Evolutionary conservation across 2,329 filamentous ascomycete species (phyloP).

Genomic region (Mollisiaceae sp.): DNA sequence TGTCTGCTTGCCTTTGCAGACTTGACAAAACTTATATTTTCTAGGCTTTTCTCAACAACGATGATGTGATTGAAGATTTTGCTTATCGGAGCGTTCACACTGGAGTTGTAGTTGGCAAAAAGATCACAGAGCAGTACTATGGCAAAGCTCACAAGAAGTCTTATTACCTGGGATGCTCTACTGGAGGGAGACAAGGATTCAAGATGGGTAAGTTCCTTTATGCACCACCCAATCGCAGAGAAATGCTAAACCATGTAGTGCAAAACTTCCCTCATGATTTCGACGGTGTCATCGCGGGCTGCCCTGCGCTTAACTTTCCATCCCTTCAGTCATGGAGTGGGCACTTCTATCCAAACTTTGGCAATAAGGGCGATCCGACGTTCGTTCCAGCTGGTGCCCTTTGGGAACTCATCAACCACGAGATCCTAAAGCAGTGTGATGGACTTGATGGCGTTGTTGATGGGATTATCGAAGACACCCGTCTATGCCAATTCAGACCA

Average conservation of each 20-base stretch:
- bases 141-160: slow-evolving; percentile 39
- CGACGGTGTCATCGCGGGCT: slow-evolving; percentile 49
- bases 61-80: slow-evolving; percentile 38
- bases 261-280: slow-evolving; percentile 47
- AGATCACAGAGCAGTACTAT: slow-evolving; percentile 45
- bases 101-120: slow-evolving; percentile 33
- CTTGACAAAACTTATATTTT: neutral
- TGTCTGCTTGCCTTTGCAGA: neutral
- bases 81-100: slow-evolving; percentile 33
- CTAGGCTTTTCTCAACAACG: slow-evolving; percentile 31
- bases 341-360: slow-evolving; percentile 26
- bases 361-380: slow-evolving; percentile 18
- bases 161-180: slow-evolving; percentile 50
- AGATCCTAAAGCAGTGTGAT: slow-evolving; percentile 47
- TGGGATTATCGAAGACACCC: slow-evolving; percentile 47
- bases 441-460: slow-evolving; percentile 46
- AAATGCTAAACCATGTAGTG: slow-evolving; percentile 26
- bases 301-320: slow-evolving; percentile 42
- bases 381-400: slow-evolving; percentile 16
- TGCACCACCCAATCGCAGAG: too few relatives aligned
- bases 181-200: slow-evolving; percentile 48
- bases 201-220: slow-evolving; percentile 34
- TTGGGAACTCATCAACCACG: slow-evolving; percentile 35
- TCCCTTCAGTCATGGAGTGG: slow-evolving; percentile 30
- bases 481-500: slow-evolving; percentile 43